Evolutionary conservation across 1,284 basidiomycete genomes (phyloP).

Genomic region (Heterobasidion occidentale): DNA sequence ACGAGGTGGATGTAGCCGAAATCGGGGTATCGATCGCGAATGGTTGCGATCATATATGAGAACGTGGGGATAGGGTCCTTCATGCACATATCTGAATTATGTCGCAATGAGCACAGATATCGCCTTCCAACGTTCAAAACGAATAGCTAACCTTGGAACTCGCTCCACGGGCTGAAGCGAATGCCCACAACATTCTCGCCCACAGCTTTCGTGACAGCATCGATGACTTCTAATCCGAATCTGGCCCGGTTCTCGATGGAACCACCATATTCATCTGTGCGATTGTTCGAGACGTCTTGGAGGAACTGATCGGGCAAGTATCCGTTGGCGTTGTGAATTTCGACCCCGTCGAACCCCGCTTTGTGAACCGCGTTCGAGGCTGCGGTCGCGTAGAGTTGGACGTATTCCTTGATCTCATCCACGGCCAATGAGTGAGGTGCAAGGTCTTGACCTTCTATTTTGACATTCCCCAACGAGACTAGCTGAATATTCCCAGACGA

Average conservation of each 20-base stretch:
- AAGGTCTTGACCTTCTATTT: conserved; percentile 19
- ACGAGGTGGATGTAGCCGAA: conserved; percentile 53
- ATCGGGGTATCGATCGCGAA: conserved; percentile 25
- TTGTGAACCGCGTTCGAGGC: conserved; percentile 14
- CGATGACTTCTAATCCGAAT: conserved; percentile 40
- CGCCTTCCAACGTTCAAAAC: too few species aligned
- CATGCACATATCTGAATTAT: conserved; percentile 24
- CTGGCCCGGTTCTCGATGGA: conserved; percentile 44
- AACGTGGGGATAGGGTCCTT: conserved; percentile 33
- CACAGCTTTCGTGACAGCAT: conserved; percentile 18
- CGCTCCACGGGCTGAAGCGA: conserved; percentile 2
- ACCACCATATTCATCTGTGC: conserved; percentile 51
- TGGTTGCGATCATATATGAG: conserved; percentile 15
- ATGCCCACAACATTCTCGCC: conserved; percentile 26
- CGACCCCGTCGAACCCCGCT: conserved; percentile 8
- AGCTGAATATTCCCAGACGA: conserved; percentile 35
- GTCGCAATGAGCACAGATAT: not conserved
- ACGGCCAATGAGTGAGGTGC: conserved; percentile 14
- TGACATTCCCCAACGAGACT: conserved; percentile 4
- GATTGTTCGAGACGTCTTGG: conserved; percentile 18
- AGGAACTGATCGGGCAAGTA: conserved; percentile 33
- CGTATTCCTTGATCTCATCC: conserved; percentile 18
- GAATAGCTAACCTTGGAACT: not conserved
- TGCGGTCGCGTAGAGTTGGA: conserved; percentile 13
- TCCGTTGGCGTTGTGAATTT: conserved; percentile 30